Evolutionary conservation across 345 rosid species (phyloP).

Genomic region (Odontarrhena argentea): DNA sequence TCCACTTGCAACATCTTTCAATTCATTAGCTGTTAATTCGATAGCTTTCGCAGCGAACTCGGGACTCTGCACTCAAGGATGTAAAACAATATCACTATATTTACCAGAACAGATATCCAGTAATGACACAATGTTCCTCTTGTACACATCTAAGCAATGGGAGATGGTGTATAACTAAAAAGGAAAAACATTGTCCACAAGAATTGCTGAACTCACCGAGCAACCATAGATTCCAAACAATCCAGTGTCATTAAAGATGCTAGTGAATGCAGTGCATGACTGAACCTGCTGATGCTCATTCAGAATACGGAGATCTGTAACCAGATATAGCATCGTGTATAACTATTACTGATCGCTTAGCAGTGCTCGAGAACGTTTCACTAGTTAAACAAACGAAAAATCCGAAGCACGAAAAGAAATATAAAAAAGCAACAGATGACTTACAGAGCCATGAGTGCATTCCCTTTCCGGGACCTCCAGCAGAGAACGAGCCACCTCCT

Average conservation of each 20-base stretch:
- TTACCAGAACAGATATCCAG: slow-evolving; percentile 1
- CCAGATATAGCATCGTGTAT: slow-evolving; percentile 26
- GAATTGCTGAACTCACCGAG: slow-evolving; percentile 53
- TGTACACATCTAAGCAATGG: slow-evolving; percentile 9
- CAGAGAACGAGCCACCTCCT: slow-evolving; percentile 97
- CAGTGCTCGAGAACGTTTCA: not conserved
- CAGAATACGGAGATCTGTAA: slow-evolving; percentile 61
- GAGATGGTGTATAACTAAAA: not conserved
- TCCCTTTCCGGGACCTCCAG: slow-evolving; percentile 98
- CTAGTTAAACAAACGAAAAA: not conserved
- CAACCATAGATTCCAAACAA: slow-evolving; percentile 76
- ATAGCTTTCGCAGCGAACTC: slow-evolving; percentile 59
- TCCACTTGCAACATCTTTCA: slow-evolving; percentile 57
- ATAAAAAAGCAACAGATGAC: slow-evolving; percentile 32
- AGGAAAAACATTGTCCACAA: not conserved
- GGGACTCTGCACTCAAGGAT: slow-evolving; percentile 47
- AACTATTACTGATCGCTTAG: slow-evolving; percentile 8
- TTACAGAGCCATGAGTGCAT: slow-evolving; percentile 94
- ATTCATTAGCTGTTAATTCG: slow-evolving; percentile 58
- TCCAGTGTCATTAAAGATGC: slow-evolving; percentile 67
- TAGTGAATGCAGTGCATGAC: slow-evolving; percentile 74
- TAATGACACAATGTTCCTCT: slow-evolving; percentile 3
- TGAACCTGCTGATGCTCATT: slow-evolving; percentile 60
- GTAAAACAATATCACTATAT: slow-evolving; percentile 3
- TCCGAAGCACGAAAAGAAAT: not conserved